Percentiles rank a stretch among this genome's conserved stretches.
Conservation (phyloP, 495 filamentous ascomycete genomes). For the Xylaria venustula region DNA sequence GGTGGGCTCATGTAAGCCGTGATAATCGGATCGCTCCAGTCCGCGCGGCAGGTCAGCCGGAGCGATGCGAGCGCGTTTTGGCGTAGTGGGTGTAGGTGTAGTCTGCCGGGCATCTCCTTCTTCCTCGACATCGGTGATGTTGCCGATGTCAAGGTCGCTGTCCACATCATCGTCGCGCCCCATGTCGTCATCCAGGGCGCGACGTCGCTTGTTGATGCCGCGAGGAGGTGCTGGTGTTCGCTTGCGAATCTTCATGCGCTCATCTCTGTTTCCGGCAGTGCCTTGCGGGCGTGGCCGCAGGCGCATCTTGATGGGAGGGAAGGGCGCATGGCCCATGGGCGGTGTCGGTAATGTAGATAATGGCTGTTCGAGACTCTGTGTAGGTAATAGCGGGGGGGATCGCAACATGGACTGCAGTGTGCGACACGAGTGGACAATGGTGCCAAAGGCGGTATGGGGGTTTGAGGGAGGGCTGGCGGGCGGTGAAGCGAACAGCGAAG, state of each 20-base stretch:
- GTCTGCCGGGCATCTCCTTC: slow-evolving; percentile 18
- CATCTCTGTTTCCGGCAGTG: slow-evolving; percentile 24
- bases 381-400: slow-evolving; percentile 38
- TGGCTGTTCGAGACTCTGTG: slow-evolving; percentile 31
- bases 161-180: slow-evolving; percentile 43
- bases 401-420: slow-evolving; percentile 66
- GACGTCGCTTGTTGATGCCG: slow-evolving; percentile 62
- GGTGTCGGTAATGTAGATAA: slow-evolving; percentile 40
- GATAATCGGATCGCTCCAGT: slow-evolving; percentile 63
- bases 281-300: slow-evolving; percentile 43
- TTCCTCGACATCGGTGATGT: slow-evolving; percentile 9
- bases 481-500: slow-evolving; percentile 60
- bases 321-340: slow-evolving; percentile 49
- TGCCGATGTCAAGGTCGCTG: slow-evolving; percentile 32
- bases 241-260: slow-evolving; percentile 52
- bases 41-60: slow-evolving; percentile 69
- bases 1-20: slow-evolving; percentile 49
- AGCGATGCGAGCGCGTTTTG: slow-evolving; percentile 63
- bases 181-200: slow-evolving; percentile 55
- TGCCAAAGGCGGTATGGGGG: slow-evolving; percentile 52
- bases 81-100: slow-evolving; percentile 56
- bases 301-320: slow-evolving; percentile 45
- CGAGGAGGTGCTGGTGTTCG: slow-evolving; percentile 47
- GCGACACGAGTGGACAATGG: slow-evolving; percentile 67
- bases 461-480: slow-evolving; percentile 62